Evolutionary conservation across 2,329 filamentous ascomycete species (phyloP), one percentile per base, ranked within the genome.

Genomic region (Tolypocladium endophyticum): DNA sequence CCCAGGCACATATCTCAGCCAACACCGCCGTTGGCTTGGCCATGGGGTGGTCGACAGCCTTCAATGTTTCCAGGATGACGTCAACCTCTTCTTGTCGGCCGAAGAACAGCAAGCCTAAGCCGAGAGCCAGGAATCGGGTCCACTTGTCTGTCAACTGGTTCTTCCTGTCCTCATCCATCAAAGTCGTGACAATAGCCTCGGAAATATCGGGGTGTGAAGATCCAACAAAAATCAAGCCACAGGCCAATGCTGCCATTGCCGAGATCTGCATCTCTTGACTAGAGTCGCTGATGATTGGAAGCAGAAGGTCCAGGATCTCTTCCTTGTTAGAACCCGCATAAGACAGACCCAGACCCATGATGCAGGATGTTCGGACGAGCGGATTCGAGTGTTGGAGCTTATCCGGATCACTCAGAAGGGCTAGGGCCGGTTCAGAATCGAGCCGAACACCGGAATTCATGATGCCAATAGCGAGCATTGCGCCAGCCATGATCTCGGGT

Each of bases 21-120:
- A 99, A 83, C 7, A 97, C 90, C 1, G 90, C 89, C 1, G 93
- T 96, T n/a, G 94, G 90, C 76, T 94, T 94, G 25, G 92, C 90
- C 87, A 97, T 96, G 30, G 94, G 93, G 72, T 97, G 93, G 64
- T 97, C 92, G 58, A 97, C 92, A 33, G 90, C 94, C 79, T 97
- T 99, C 59, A 99, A 82, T 0, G 94, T 96, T 77, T 99, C 94
- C 38, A 97, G 78, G 65, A 97, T 92, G 60, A 97, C 93, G 69
- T 99, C 94, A n/a, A 97, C 94, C 73, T 97, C 93, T 74, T 99
- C 94, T 75, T 99, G 94, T 64, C 91, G 88, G 45, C 94, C 94
- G 68, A 99, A 97, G 82, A 92, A 99, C 35, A 99, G 81, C 33
- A 99, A 82, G 1, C 93, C 94, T 63, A 99, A 82, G 64, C 94